These are phyloP conservation scores for Chrysanthemum seticuspe DNA, from an alignment of 129 eudicot genomes.

Conservation along the genomic window DNA sequence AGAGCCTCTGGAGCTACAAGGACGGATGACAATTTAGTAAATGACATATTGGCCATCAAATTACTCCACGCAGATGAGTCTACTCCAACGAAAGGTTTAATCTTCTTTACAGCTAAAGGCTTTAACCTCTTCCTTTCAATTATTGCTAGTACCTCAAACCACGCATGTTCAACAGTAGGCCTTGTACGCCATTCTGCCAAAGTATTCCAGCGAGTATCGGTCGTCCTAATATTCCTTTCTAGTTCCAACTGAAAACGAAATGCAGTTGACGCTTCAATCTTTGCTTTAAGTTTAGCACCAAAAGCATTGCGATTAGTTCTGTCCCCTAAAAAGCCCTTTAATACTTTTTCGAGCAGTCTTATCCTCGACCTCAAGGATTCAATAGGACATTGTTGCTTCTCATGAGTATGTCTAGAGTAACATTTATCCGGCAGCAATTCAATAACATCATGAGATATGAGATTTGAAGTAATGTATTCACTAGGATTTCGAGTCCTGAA, in stretches of 20 bases:
- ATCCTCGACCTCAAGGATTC: constrained; percentile 46
- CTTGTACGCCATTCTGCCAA: constrained; percentile 80
- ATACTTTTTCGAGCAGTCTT: constrained; percentile 45
- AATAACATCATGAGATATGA: constrained; percentile 36
- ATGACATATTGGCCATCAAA: constrained; percentile 70
- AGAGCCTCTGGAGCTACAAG: constrained; percentile 78
- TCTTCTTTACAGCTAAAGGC: constrained; percentile 52
- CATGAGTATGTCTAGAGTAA: constrained; percentile 35
- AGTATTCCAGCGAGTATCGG: constrained; percentile 60
- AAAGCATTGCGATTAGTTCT: constrained; percentile 21
- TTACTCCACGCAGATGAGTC: constrained; percentile 80
- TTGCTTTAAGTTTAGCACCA: constrained; percentile 44
- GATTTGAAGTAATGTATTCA: constrained; percentile 36
- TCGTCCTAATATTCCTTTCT: constrained; percentile 52
- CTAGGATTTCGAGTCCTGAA: constrained; percentile 49
- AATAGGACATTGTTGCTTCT: constrained; percentile 34
- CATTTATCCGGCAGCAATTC: constrained; percentile 73
- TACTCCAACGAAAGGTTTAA: constrained; percentile 52
- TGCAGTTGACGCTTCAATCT: constrained; percentile 45
- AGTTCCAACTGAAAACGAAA: constrained; percentile 70
- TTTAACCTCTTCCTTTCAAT: constrained; percentile 50
- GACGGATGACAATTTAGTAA: constrained; percentile 62
- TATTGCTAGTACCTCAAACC: constrained; percentile 62
- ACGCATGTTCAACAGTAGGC: constrained; percentile 56
- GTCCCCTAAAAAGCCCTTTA: constrained; percentile 38